Evolutionary conservation across 345 rosid genomes (phyloP).

Genomic region (Kernera saxatilis): DNA sequence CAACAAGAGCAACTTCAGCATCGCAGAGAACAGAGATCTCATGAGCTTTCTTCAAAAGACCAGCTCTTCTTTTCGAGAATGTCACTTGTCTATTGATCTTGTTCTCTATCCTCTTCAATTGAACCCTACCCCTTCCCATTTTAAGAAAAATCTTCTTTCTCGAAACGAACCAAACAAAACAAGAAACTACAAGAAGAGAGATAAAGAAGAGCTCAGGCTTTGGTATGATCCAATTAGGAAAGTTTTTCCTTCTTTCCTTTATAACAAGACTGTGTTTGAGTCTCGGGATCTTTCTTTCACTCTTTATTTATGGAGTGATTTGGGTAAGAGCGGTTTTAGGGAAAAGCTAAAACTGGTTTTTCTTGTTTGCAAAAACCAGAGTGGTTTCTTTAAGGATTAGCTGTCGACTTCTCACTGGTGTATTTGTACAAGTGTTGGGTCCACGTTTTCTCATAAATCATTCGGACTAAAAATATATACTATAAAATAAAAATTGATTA

Average conservation of each 20-base stretch:
- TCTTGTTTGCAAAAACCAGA: constrained; percentile 7
- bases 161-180: constrained; percentile 40
- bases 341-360: constrained; percentile 20
- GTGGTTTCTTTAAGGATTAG: constrained; percentile 14
- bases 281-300: constrained; percentile 24
- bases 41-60: constrained; percentile 77
- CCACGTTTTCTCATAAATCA: neutral
- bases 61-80: constrained; percentile 69
- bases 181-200: constrained; percentile 25
- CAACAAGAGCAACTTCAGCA: constrained; percentile 71
- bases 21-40: constrained; percentile 79
- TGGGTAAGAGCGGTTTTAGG: constrained; percentile 36
- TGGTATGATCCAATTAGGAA: constrained; percentile 33
- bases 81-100: constrained; percentile 78
- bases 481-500: neutral
- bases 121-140: constrained; percentile 91
- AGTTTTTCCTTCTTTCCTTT: constrained; percentile 25
- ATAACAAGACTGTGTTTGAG: constrained; percentile 19
- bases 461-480: neutral
- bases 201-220: constrained; percentile 27
- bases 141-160: neutral
- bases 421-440: constrained; percentile 12
- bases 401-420: constrained; percentile 35
- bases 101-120: constrained; percentile 78
- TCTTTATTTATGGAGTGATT: constrained; percentile 33